phyloP scores from a whole-genome alignment of 2,329 filamentous ascomycete species.

The Helicocarpus griseus region DNA sequence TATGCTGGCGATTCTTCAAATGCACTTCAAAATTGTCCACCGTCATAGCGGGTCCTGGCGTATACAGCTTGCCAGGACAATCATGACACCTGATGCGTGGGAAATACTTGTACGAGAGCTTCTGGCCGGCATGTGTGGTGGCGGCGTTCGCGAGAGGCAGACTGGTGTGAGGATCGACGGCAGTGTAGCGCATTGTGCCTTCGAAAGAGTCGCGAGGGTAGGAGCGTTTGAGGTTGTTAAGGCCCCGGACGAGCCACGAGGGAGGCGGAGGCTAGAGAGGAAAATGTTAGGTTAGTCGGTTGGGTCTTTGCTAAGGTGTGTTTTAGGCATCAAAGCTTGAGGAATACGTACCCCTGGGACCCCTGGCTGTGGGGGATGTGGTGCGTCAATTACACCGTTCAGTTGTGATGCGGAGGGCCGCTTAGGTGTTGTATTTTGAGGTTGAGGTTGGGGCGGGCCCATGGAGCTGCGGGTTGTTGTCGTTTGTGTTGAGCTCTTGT shows the following conservation, averaged over 20 bases:
- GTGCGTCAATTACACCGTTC: constrained; percentile 36
- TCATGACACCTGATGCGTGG: constrained; percentile 87
- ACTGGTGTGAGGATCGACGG: constrained; percentile 64
- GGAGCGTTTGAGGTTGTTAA: constrained; percentile 57
- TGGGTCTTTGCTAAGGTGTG: constrained; percentile 12
- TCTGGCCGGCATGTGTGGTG: constrained; percentile 44
- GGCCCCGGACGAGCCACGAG: constrained; percentile 68
- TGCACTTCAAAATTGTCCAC: constrained; percentile 90
- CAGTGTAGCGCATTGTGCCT: constrained; percentile 80
- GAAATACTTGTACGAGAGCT: constrained; percentile 70
- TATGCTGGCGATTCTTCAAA: constrained; percentile 73
- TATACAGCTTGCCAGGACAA: constrained; percentile 90
- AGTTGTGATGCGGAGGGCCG: constrained; percentile 27
- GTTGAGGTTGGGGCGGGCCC: constrained; percentile 19
- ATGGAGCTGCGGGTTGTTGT: constrained; percentile 16
- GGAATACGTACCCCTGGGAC: constrained; percentile 35
- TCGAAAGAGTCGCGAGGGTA: constrained; percentile 82
- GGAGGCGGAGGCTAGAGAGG: constrained; percentile 63
- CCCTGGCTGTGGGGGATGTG: constrained; percentile 32
- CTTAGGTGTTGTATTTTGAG: constrained; percentile 17
- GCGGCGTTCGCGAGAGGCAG: constrained; percentile 42
- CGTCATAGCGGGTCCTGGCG: constrained; percentile 72
- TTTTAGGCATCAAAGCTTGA: constrained; percentile 3
- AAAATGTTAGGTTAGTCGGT: constrained; percentile 6
- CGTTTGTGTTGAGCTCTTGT: constrained; percentile 26